These are phyloP conservation scores for Phoma sp. DNA, from an alignment of 2,329 filamentous ascomycete species.

Conservation along the genomic window DNA sequence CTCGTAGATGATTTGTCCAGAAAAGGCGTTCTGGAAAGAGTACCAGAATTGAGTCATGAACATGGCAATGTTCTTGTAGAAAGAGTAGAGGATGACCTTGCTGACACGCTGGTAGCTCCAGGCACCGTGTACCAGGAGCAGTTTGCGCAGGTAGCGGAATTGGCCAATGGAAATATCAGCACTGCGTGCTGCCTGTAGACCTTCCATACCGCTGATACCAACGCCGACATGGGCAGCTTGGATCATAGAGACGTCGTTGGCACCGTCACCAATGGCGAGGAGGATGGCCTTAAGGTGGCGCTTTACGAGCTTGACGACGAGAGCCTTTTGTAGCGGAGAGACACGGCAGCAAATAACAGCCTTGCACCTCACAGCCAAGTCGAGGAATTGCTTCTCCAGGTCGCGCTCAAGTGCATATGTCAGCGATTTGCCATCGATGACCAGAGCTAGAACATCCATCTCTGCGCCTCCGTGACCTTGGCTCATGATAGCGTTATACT, in stretches of 20 bases:
- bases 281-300: slow-evolving; percentile 90
- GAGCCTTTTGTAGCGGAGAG: slow-evolving; percentile 92
- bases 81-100: slow-evolving; percentile 97
- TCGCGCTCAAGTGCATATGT: slow-evolving; percentile 93
- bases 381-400: slow-evolving; percentile 89
- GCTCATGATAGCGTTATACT: slow-evolving; percentile 85
- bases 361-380: slow-evolving; percentile 94
- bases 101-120: slow-evolving; percentile 98
- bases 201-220: slow-evolving; percentile 95
- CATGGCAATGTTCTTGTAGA: slow-evolving; percentile 98
- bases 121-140: slow-evolving; percentile 91
- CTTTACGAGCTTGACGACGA: slow-evolving; percentile 98
- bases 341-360: slow-evolving; percentile 98
- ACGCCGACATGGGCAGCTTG: slow-evolving; percentile 98
- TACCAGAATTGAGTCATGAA: slow-evolving; percentile 99
- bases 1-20: slow-evolving; percentile 96
- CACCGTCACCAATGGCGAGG: slow-evolving; percentile 94
- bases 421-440: slow-evolving; percentile 96
- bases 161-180: slow-evolving; percentile 96
- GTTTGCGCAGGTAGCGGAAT: slow-evolving; percentile 92
- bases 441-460: slow-evolving; percentile 83
- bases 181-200: slow-evolving; percentile 92
- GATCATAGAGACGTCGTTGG: slow-evolving; percentile 99
- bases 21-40: slow-evolving; percentile 98
- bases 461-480: slow-evolving; percentile 79